Evolutionary conservation across 2,329 filamentous ascomycete genomes (phyloP), one percentile per base, ranked within the genome.

Genomic region (Claviceps pazoutovae): DNA sequence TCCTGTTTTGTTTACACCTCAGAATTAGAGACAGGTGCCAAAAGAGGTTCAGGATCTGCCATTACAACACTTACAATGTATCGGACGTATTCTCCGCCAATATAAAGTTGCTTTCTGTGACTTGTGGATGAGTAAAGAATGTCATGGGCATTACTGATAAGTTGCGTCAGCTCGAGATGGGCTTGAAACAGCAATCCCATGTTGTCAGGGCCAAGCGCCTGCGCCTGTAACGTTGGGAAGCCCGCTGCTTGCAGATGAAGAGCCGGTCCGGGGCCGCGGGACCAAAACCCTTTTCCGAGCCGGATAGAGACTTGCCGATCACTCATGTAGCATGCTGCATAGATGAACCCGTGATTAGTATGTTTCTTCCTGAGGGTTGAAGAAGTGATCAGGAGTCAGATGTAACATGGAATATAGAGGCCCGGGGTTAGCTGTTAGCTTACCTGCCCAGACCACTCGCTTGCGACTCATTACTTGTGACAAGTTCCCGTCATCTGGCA

Each of bases 121-220:
- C 80, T 79, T 49, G 82, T 82, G 6, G 83, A 84, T 0, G 83
- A 84, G 62, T 87, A 88, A 1, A 88, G 66, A 0, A 86, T 80
- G 59, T 87, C 83, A 53, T 87, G 83, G 0, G 86, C 82, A 57
- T 86, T 87, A 19, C 80, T 82, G 60, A 86, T 86, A 1, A 88
- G 71, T 57, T 86, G 79, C 0, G 83, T 87, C 23, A 87, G 68
- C 58, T 87, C 84, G 6, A 88, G 67, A 23, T 81, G 84, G 0
- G 84, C 83, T 58, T 86, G 82, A 57, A 86, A 84, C 9, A 86
- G 78, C 49, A 78, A 75, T 0, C 81, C 80, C 56, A 82, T 79
- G 59, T 87, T 80, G 56, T 86, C 83, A 11, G 81, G 76, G 1
- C 78, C 79, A 1, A 76, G 72, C 2, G 64, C 72, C 26, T 74